Percentiles rank a stretch among this genome's conserved stretches.
Evolutionary conservation across 345 rosid species (phyloP).

Genomic region (Acer negundo): DNA sequence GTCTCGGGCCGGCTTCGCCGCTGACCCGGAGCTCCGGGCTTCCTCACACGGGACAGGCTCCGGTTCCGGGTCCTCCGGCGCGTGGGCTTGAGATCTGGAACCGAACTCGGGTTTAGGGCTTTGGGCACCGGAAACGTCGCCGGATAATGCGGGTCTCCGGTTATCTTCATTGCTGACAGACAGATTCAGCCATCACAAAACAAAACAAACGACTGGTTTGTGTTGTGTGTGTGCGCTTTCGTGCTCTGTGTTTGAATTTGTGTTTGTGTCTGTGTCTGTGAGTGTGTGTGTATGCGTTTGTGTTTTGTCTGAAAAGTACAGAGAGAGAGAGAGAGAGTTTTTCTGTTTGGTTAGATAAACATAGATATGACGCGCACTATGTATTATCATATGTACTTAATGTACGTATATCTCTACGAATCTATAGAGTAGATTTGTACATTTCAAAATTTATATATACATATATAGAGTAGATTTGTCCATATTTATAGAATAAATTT

Average conservation of each 20-base stretch:
- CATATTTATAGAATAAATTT: no score
- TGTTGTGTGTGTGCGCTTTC: background rate
- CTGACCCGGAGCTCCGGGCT: slow-evolving; percentile 48
- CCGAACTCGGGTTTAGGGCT: slow-evolving; percentile 28
- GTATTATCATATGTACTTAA: background rate
- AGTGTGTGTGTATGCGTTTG: background rate
- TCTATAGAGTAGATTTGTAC: background rate
- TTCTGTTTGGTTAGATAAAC: background rate
- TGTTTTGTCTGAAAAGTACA: slow-evolving; percentile 7
- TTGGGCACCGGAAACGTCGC: slow-evolving; percentile 40
- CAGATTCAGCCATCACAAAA: slow-evolving; percentile 21
- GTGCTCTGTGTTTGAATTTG: slow-evolving; percentile 6
- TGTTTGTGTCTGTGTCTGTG: background rate
- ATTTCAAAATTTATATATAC: no score
- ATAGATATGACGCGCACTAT: background rate
- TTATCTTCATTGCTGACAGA: slow-evolving; percentile 62
- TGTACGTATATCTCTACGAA: background rate
- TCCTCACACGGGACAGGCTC: slow-evolving; percentile 52
- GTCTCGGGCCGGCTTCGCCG: slow-evolving; percentile 78
- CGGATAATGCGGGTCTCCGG: slow-evolving; percentile 53
- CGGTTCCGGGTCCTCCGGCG: slow-evolving; percentile 54
- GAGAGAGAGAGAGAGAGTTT: background rate
- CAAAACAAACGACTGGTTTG: background rate
- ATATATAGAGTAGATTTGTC: no score
- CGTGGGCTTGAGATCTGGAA: slow-evolving; percentile 60